Evolutionary conservation across 2,329 filamentous ascomycete species (phyloP).

Genomic region (Clonostachys rhizophaga): DNA sequence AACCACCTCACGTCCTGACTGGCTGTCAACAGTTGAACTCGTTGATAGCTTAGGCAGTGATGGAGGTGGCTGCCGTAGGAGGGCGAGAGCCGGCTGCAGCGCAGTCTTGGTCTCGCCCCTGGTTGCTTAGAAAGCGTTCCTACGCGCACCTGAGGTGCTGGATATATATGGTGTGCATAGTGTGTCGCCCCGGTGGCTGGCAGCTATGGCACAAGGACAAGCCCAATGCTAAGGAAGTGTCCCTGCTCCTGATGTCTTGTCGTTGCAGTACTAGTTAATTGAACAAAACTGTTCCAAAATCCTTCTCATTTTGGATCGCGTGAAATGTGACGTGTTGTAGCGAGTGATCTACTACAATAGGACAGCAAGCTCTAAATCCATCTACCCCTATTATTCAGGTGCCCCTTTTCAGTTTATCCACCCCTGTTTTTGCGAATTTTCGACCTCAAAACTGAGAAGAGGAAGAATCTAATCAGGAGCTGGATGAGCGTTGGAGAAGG

Average conservation of each 20-base stretch:
- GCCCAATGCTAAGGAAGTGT: slow-evolving; percentile 25
- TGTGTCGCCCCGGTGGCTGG: slow-evolving; percentile 19
- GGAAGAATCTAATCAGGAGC: too few species aligned
- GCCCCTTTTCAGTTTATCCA: too few species aligned
- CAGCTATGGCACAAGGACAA: slow-evolving; percentile 19
- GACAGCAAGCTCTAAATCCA: neutral
- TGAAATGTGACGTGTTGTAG: neutral
- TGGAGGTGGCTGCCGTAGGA: too few species aligned
- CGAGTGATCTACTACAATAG: neutral
- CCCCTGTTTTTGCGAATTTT: too few species aligned
- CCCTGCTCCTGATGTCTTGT: slow-evolving; percentile 32
- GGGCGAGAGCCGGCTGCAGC: too few species aligned
- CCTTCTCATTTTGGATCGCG: neutral
- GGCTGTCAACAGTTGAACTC: too few species aligned
- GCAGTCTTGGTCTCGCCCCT: slow-evolving; percentile 1
- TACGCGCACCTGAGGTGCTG: slow-evolving; percentile 21
- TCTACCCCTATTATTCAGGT: too few species aligned
- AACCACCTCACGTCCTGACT: neutral
- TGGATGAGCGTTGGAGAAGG: too few species aligned
- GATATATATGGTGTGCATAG: slow-evolving; percentile 18
- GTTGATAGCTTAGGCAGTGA: too few species aligned
- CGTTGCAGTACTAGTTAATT: slow-evolving; percentile 37
- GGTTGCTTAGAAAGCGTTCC: slow-evolving; percentile 1
- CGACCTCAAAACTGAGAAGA: too few species aligned
- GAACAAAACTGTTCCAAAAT: slow-evolving; percentile 16